Evolutionary conservation across 2,329 filamentous ascomycete genomes (phyloP).

Genomic region (Pyrenophora seminiperda): DNA sequence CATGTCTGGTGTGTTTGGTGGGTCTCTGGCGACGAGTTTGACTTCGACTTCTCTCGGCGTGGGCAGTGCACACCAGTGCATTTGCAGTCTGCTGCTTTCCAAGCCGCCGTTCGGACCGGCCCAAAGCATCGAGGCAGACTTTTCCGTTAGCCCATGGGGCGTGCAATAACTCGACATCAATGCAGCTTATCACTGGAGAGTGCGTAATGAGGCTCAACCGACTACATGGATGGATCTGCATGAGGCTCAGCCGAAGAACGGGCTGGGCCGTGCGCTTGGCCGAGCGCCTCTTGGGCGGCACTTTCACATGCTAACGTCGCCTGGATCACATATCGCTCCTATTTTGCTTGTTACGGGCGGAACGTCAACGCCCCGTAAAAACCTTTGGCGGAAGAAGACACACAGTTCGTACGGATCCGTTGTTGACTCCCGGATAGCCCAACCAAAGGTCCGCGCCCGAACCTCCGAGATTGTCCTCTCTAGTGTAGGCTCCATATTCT

Average conservation of each 20-base stretch:
- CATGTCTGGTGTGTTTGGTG: conserved; percentile 2
- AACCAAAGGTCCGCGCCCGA: background rate
- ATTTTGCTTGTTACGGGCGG: conserved; percentile 1
- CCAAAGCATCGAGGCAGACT: background rate
- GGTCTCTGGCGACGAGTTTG: conserved; percentile 2
- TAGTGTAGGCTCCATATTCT: background rate
- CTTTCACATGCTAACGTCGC: conserved; percentile 5
- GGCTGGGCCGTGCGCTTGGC: conserved; percentile 11
- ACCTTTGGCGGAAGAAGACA: conserved; percentile 3
- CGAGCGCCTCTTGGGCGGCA: conserved; percentile 1
- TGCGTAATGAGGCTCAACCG: conserved; percentile 1
- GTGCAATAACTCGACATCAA: conserved; percentile 1
- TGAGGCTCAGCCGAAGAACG: conserved; percentile 15
- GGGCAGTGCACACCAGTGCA: conserved; percentile 8
- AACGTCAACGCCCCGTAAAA: conserved; percentile 1
- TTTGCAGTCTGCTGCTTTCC: background rate
- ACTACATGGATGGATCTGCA: conserved; percentile 10
- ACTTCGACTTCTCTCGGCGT: conserved; percentile 3
- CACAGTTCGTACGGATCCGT: background rate
- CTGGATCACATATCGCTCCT: conserved; percentile 1
- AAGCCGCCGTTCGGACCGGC: conserved; percentile 4
- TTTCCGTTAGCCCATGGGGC: background rate
- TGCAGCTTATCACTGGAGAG: conserved; percentile 5
- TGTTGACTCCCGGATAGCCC: background rate
- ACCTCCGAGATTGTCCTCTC: background rate